These are phyloP conservation scores for Ascochyta lentis DNA, from an alignment of 2,329 filamentous ascomycete genomes.

Conservation along the genomic window DNA sequence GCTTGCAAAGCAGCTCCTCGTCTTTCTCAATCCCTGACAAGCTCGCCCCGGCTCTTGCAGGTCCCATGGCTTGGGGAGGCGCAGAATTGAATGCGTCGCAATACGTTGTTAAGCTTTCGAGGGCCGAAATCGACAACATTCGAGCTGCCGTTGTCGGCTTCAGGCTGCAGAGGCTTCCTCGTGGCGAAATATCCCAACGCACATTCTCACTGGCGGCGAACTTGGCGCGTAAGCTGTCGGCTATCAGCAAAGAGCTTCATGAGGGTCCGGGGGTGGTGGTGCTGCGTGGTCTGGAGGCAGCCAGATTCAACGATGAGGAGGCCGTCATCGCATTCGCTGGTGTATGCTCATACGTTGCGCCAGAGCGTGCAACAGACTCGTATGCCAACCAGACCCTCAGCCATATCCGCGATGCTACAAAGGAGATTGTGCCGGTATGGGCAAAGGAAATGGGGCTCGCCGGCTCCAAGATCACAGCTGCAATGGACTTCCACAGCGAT, in stretches of 20 bases:
- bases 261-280: slow-evolving; percentile 39
- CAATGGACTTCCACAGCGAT: slow-evolving; percentile 49
- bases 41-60: slow-evolving; percentile 36
- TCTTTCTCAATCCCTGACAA: slow-evolving; percentile 36
- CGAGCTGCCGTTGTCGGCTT: slow-evolving; percentile 43
- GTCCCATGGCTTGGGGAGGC: slow-evolving; percentile 45
- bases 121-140: slow-evolving; percentile 37
- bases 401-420: slow-evolving; percentile 48
- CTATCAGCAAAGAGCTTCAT: slow-evolving; percentile 40
- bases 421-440: slow-evolving; percentile 39
- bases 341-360: slow-evolving; percentile 40
- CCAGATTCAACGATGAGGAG: slow-evolving; percentile 47
- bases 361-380: slow-evolving; percentile 44
- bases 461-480: slow-evolving; percentile 45
- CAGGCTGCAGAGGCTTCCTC: slow-evolving; percentile 23
- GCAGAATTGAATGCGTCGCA: slow-evolving; percentile 32
- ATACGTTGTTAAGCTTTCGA: slow-evolving; percentile 38
- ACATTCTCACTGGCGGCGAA: slow-evolving; percentile 34
- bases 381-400: slow-evolving; percentile 48
- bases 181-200: slow-evolving; percentile 10
- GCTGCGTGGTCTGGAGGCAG: slow-evolving; percentile 41
- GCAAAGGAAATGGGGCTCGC: slow-evolving; percentile 47
- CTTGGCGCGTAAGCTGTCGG: slow-evolving; percentile 33
- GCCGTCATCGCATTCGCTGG: slow-evolving; percentile 47
- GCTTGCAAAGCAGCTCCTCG: slow-evolving; percentile 38